Evolutionary conservation across 306 rosid species (phyloP).

Genomic region (Amphicarpaea edgeworthii): DNA sequence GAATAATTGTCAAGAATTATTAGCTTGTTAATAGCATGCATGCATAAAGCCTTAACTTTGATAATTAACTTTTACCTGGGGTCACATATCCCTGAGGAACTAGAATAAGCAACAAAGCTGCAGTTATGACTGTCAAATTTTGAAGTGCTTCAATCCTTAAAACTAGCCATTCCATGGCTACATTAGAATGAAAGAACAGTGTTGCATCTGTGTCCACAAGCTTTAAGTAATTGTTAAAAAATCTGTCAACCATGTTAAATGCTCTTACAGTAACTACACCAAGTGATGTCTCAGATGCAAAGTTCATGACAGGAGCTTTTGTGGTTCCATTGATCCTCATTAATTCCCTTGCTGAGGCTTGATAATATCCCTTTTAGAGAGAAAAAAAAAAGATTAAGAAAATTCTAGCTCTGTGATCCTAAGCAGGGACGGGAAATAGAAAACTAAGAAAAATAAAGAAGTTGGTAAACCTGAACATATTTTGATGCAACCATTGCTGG

Average conservation of each 20-base stretch:
- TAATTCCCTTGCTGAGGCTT: constrained; percentile 76
- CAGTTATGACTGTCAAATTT: constrained; percentile 69
- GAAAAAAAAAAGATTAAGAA: neutral
- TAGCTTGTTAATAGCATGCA: neutral
- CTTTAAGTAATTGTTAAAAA: constrained; percentile 62
- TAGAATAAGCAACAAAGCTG: constrained; percentile 65
- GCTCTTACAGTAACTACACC: constrained; percentile 87
- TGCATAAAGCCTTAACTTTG: neutral
- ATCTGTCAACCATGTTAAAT: constrained; percentile 60
- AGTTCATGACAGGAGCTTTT: constrained; percentile 87
- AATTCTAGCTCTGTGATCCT: constrained; percentile 2
- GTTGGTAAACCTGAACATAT: constrained; percentile 60
- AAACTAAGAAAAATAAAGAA: constrained; percentile 5
- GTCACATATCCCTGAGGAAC: constrained; percentile 67
- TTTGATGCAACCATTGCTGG: constrained; percentile 61
- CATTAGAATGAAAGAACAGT: constrained; percentile 73
- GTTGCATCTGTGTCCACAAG: constrained; percentile 77
- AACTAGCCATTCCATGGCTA: constrained; percentile 68
- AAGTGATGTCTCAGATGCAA: constrained; percentile 77
- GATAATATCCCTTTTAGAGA: constrained; percentile 64
- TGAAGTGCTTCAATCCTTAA: constrained; percentile 76
- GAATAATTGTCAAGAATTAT: neutral
- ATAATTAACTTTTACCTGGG: constrained; percentile 57
- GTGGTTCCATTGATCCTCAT: constrained; percentile 88
- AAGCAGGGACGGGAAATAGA: neutral